Evolutionary conservation across 208 protist genomes (phyloP).

Genomic region (Lotmaria passim): DNA sequence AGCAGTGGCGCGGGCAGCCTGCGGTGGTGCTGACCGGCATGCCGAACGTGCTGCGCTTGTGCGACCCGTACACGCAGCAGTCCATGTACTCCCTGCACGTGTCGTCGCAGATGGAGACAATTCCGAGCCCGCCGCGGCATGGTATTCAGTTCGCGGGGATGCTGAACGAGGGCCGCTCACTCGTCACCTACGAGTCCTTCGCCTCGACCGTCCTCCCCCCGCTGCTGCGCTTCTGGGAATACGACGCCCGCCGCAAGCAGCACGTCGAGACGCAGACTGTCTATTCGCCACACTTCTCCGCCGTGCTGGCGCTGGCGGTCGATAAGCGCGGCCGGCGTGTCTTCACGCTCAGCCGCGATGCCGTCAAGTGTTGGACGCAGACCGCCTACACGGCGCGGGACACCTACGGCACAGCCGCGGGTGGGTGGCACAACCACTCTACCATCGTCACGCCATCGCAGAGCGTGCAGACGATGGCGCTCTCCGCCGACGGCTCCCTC

Average conservation of each 20-base stretch:
- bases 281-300: constrained; percentile 74
- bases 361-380: constrained; percentile 84
- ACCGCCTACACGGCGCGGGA: constrained; percentile 48
- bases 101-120: constrained; percentile 86
- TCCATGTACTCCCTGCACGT: constrained; percentile 88
- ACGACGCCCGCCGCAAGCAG: constrained; percentile 51
- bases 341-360: constrained; percentile 73
- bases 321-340: constrained; percentile 67
- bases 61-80: constrained; percentile 88
- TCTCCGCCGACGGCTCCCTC: constrained; percentile 72
- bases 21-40: constrained; percentile 82
- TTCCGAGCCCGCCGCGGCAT: constrained; percentile 65
- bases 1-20: constrained; percentile 72
- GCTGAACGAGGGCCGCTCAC: constrained; percentile 59
- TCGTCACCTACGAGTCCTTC: constrained; percentile 88
- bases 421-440: constrained; percentile 78
- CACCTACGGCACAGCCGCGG: constrained; percentile 51
- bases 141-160: constrained; percentile 83
- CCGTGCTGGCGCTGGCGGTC: constrained; percentile 57
- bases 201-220: constrained; percentile 58
- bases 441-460: constrained; percentile 66
- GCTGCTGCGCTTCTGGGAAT: constrained; percentile 83
- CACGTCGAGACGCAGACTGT: constrained; percentile 82
- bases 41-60: constrained; percentile 81
- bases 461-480: constrained; percentile 46